Conservation (phyloP, 148 eudicot genomes). For the Chenopodium suecicum region DNA sequence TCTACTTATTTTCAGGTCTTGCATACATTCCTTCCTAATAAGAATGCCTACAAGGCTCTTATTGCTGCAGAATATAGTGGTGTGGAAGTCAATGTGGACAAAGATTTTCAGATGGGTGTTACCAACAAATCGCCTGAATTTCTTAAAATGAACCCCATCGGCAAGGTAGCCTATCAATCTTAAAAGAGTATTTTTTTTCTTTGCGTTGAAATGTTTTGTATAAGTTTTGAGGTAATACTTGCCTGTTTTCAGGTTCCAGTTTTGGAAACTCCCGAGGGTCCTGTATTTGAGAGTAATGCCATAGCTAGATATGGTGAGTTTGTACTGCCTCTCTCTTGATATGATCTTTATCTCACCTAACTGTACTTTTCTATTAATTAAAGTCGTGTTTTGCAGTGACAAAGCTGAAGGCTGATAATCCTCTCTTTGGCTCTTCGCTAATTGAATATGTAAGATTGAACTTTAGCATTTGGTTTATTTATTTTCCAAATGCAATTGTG, state of each 20-base stretch:
- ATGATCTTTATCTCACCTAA: conserved; percentile 15
- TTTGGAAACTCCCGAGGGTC: conserved; percentile 62
- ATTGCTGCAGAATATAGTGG: conserved; percentile 68
- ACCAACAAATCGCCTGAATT: conserved; percentile 70
- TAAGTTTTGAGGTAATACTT: neutral
- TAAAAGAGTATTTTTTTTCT: neutral
- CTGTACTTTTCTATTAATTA: neutral
- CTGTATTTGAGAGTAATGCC: conserved; percentile 67
- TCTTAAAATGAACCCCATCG: conserved; percentile 71
- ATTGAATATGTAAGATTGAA: conserved; percentile 49
- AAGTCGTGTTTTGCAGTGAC: conserved; percentile 36
- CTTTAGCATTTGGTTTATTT: neutral
- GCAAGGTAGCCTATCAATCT: conserved; percentile 45
- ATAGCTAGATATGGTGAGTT: conserved; percentile 64
- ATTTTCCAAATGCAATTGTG: no score
- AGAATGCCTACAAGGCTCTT: conserved; percentile 67
- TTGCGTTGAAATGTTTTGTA: neutral
- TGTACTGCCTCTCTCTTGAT: conserved; percentile 5
- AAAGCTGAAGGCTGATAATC: conserved; percentile 41
- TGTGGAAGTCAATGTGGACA: conserved; percentile 50
- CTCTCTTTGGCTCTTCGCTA: conserved; percentile 49
- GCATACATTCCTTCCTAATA: conserved; percentile 47
- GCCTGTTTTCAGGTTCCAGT: conserved; percentile 49
- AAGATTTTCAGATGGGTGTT: conserved; percentile 64
- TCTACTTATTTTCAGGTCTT: conserved; percentile 37